Conservation (phyloP, 176 grass and related monocot genomes). For the Alloteropsis semialata region DNA sequence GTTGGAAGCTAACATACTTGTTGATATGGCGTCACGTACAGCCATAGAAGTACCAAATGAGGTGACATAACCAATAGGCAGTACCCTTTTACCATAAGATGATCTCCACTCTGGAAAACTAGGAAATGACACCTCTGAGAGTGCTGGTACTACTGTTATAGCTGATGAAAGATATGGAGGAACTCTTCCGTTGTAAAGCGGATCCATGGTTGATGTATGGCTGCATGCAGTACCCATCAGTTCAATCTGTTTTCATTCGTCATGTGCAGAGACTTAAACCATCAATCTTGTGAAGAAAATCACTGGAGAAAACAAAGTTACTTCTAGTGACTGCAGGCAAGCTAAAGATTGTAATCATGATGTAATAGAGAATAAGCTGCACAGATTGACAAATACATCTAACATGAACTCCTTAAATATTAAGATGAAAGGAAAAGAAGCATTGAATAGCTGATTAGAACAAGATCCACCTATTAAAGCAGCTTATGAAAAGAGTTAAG, state of each 20-base stretch:
- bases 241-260: not conserved
- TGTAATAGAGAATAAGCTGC: not conserved
- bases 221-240: slow-evolving; percentile 5
- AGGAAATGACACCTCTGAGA: slow-evolving; percentile 17
- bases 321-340: not conserved
- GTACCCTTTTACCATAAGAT: slow-evolving; percentile 21
- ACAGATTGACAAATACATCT: not conserved
- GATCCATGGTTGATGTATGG: slow-evolving; percentile 33
- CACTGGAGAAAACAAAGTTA: not conserved
- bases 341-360: slow-evolving; percentile 13
- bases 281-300: slow-evolving; percentile 21
- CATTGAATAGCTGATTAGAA: not conserved
- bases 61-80: slow-evolving; percentile 7
- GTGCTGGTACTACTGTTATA: slow-evolving; percentile 8
- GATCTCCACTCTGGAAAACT: slow-evolving; percentile 11
- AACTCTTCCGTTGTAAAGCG: slow-evolving; percentile 29
- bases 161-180: slow-evolving; percentile 17
- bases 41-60: slow-evolving; percentile 18
- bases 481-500: not conserved
- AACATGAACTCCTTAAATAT: slow-evolving; percentile 9
- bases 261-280: not conserved
- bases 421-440: not conserved
- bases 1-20: slow-evolving; percentile 16
- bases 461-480: not conserved
- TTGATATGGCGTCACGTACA: not conserved